Percentiles rank a stretch among this genome's conserved stretches.
These are phyloP conservation scores for Thelephora aurantiotincta DNA, from an alignment of 768 basidiomycete genomes.

Conservation along the genomic window DNA sequence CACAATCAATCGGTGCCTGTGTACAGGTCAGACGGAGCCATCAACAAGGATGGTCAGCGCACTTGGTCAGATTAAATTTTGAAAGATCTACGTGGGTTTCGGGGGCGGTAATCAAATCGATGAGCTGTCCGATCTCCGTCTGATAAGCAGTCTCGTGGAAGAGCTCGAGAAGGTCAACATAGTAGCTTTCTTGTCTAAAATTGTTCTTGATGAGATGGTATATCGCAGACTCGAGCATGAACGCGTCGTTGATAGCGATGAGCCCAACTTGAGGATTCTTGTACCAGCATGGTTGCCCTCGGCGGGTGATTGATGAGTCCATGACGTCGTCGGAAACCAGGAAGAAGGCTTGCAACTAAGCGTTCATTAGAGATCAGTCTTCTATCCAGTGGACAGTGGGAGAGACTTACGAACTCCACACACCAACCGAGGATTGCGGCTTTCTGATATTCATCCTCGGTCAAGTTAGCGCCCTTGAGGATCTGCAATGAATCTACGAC, in stretches of 20 bases:
- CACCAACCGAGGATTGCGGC: conserved; percentile 90
- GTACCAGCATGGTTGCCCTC: conserved; percentile 95
- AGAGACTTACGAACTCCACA: conserved; percentile 77
- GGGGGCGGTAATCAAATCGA: conserved; percentile 91
- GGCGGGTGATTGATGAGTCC: conserved; percentile 87
- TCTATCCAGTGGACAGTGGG: neutral
- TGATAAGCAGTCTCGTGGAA: conserved; percentile 86
- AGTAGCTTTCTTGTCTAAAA: conserved; percentile 69
- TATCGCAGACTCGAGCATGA: conserved; percentile 93
- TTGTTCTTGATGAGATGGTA: conserved; percentile 81
- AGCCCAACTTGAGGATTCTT: conserved; percentile 50
- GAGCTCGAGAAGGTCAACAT: conserved; percentile 80
- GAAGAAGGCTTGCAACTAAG: conserved; percentile 92
- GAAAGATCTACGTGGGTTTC: conserved; percentile 77
- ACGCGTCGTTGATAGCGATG: conserved; percentile 91
- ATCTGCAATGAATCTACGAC: conserved; percentile 91
- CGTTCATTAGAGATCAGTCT: neutral
- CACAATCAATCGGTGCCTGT: conserved; percentile 82
- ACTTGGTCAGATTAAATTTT: conserved; percentile 84
- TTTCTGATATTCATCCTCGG: conserved; percentile 79
- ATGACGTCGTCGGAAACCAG: conserved; percentile 96
- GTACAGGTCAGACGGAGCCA: neutral
- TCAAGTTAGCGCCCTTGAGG: conserved; percentile 52
- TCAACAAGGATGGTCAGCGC: conserved; percentile 9
- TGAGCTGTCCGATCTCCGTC: conserved; percentile 92